Evolutionary conservation across 78 protist genomes (phyloP), one percentile per base, ranked within the genome.

Genomic region (Carpediemonas membranifera): DNA sequence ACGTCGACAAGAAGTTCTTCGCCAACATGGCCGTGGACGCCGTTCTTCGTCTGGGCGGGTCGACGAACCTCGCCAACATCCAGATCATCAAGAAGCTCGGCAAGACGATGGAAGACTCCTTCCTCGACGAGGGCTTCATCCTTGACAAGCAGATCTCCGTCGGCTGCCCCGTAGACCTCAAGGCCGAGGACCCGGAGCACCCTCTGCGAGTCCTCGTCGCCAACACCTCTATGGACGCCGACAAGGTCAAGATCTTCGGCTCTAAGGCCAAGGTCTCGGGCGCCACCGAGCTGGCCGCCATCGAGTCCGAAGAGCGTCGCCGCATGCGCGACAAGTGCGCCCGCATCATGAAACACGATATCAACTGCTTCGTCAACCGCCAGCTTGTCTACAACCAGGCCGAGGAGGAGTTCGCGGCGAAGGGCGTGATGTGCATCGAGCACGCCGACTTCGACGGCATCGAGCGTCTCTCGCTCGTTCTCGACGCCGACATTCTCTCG

Each of bases 371-470:
- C 70, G 77, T 94, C 89, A 94, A 96, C 84, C 80, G 99, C 21
- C 98, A 94, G 84, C 76, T 96, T 43, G 89, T 94, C 73, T 96
- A 96, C 89, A 84, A 94, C 84, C 78, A 82, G 37, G 98, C 99
- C 18, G 96, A 93, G 73, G 94, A 93, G 68, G 64, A 79, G 25
- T 84, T 96, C 56, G 84, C 94, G 7, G 87, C 87, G 36, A 36
- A 56, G 53, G 63, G 75, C 9, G 60, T 70, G n/a, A 2, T 70
- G 19, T 13, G 94, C 51, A 91, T 93, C 35, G 98, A 92, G 65
- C 97, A 92, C 68, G 98, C 99, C 50, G 99, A 96, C 77, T 96
- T 96, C 59, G 96, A 89, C n/a, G 98, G 98, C 68, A 76, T 92
- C 24, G 98, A 93, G 79, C 85, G 89, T 7, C 76, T 85, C 11